phyloP scores from a whole-genome alignment of 441 rosid genomes.

The Euphorbia schlechtendalii region DNA sequence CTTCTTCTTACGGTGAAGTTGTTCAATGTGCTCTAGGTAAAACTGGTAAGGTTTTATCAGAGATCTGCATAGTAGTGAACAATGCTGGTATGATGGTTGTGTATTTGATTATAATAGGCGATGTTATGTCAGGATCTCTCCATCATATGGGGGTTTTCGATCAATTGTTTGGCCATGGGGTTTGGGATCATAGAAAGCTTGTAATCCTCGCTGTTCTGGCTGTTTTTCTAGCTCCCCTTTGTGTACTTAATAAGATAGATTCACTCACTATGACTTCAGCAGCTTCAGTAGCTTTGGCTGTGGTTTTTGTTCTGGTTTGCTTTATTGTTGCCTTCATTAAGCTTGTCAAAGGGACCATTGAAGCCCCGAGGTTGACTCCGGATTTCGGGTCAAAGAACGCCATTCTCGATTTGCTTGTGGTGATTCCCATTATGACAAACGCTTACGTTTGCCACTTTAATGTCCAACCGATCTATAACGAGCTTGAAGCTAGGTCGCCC shows the following conservation, averaged over 20 bases:
- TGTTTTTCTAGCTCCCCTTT: conserved; percentile 80
- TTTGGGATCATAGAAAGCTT: conserved; percentile 87
- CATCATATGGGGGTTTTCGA: conserved; percentile 87
- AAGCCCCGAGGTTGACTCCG: conserved; percentile 63
- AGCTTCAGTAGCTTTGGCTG: conserved; percentile 89
- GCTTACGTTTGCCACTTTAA: conserved; percentile 92
- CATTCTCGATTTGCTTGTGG: conserved; percentile 79
- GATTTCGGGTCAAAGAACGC: conserved; percentile 63
- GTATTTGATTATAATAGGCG: conserved; percentile 85
- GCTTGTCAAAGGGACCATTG: conserved; percentile 68
- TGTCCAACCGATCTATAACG: conserved; percentile 87
- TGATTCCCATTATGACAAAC: conserved; percentile 77
- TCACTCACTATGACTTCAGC: conserved; percentile 79
- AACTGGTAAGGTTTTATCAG: conserved; percentile 67
- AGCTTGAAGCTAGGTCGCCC: conserved; percentile 64
- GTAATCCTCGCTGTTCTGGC: conserved; percentile 55
- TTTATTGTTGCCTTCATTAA: conserved; percentile 55
- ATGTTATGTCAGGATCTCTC: conserved; percentile 85
- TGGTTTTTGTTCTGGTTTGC: conserved; percentile 79
- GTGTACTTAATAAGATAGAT: conserved; percentile 70
- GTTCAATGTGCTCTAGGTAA: conserved; percentile 76
- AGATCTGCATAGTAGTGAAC: conserved; percentile 82
- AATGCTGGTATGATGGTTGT: conserved; percentile 91
- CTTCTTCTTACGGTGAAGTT: conserved; percentile 78
- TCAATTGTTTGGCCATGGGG: conserved; percentile 90